Conservation (phyloP, 83 land plant species). For the Picea engelmannii region DNA sequence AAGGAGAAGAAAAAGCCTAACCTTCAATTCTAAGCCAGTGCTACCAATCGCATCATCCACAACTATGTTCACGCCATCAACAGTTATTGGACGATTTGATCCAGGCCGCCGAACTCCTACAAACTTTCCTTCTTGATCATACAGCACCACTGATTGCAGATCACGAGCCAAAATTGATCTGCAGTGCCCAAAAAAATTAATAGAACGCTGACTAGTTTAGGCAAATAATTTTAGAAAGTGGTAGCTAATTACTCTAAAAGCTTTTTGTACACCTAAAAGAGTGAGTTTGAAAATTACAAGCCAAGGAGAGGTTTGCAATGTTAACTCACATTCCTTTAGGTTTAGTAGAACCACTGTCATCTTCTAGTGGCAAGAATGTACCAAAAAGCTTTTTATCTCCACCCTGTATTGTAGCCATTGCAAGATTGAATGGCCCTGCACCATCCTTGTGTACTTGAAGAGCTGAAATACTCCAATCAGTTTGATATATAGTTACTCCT, state of each 20-base stretch:
- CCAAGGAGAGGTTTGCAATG: neutral
- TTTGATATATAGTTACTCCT: slow-evolving; percentile 96
- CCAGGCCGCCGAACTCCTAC: slow-evolving; percentile 88
- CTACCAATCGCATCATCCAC: slow-evolving; percentile 94
- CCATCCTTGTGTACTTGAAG: slow-evolving; percentile 74
- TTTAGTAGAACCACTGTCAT: slow-evolving; percentile 49
- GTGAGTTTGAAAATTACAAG: neutral
- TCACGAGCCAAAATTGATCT: slow-evolving; percentile 98
- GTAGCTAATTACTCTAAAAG: neutral
- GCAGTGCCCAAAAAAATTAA: slow-evolving; percentile 13
- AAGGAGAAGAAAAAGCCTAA: slow-evolving; percentile 13
- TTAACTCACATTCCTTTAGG: slow-evolving; percentile 92
- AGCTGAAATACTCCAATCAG: slow-evolving; percentile 94
- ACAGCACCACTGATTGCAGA: slow-evolving; percentile 85
- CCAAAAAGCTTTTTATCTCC: slow-evolving; percentile 97
- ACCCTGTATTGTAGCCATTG: slow-evolving; percentile 81
- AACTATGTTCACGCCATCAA: slow-evolving; percentile 77
- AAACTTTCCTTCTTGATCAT: slow-evolving; percentile 91
- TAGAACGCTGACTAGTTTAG: neutral
- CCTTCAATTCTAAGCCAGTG: slow-evolving; percentile 94
- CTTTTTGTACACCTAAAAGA: slow-evolving; percentile 6
- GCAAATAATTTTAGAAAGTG: neutral
- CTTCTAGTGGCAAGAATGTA: slow-evolving; percentile 77
- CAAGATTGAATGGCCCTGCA: slow-evolving; percentile 94
- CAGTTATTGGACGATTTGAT: slow-evolving; percentile 81